A percentile compares a stretch with the other conserved stretches of the same genome.
Evolutionary conservation across 2,329 filamentous ascomycete species (phyloP).

Genomic region (Cladophialophora psammophila): DNA sequence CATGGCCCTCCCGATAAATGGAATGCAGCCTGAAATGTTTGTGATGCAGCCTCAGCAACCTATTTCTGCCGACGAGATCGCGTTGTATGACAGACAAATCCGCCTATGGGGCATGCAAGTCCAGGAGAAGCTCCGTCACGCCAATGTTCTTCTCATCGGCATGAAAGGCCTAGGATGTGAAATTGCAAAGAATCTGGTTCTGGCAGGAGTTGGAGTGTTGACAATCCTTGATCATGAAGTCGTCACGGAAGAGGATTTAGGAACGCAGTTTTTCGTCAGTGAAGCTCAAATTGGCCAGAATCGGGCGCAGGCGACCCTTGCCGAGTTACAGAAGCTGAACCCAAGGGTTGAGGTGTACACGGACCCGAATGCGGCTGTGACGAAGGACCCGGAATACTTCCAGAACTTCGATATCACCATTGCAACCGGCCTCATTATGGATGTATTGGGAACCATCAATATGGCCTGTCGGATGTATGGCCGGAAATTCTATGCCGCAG

Average conservation of each 20-base stretch:
- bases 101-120: slow-evolving; percentile 96
- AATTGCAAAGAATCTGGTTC: slow-evolving; percentile 94
- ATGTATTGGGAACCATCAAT: slow-evolving; percentile 79
- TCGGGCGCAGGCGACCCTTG: slow-evolving; percentile 79
- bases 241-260: slow-evolving; percentile 81
- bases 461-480: slow-evolving; percentile 80
- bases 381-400: slow-evolving; percentile 77
- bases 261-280: slow-evolving; percentile 81
- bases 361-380: slow-evolving; percentile 71
- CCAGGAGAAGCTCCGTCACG: slow-evolving; percentile 86
- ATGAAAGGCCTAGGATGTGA: slow-evolving; percentile 90
- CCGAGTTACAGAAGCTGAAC: slow-evolving; percentile 84
- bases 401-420: slow-evolving; percentile 83
- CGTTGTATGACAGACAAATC: slow-evolving; percentile 96
- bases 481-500: slow-evolving; percentile 86
- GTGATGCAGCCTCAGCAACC: slow-evolving; percentile 26
- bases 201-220: slow-evolving; percentile 88
- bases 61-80: slow-evolving; percentile 80
- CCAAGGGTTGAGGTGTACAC: slow-evolving; percentile 80
- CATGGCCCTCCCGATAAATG: slow-evolving; percentile 27
- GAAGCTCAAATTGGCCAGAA: slow-evolving; percentile 78
- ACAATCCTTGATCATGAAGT: slow-evolving; percentile 82
- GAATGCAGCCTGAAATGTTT: slow-evolving; percentile 28
- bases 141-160: slow-evolving; percentile 87
- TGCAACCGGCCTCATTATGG: slow-evolving; percentile 83